Percentiles rank a stretch among this genome's conserved stretches.
Evolutionary conservation across 768 basidiomycete genomes (phyloP).

Genomic region (Lactarius vividus): DNA sequence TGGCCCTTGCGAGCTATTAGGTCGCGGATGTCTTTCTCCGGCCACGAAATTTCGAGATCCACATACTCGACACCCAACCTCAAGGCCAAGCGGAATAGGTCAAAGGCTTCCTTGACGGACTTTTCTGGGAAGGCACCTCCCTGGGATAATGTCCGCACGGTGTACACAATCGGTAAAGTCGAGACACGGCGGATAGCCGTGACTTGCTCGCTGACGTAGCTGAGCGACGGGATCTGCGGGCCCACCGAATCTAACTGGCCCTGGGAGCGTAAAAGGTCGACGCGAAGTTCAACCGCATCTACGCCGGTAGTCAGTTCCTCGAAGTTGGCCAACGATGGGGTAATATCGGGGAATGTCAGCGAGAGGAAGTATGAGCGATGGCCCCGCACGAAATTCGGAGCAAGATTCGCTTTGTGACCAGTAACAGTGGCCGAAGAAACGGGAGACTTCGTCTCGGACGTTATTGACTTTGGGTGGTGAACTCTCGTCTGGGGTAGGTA

Average conservation of each 20-base stretch:
- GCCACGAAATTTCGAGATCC: constrained; percentile 83
- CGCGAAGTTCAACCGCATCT: constrained; percentile 92
- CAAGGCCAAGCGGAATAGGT: constrained; percentile 74
- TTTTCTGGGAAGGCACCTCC: constrained; percentile 90
- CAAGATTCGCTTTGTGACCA: constrained; percentile 63
- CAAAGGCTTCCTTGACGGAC: constrained; percentile 65
- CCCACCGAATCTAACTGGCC: constrained; percentile 47
- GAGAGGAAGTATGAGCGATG: constrained; percentile 89
- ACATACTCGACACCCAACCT: constrained; percentile 88
- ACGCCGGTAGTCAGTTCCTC: constrained; percentile 77
- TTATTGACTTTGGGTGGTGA: constrained; percentile 33
- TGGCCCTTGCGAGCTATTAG: constrained; percentile 61
- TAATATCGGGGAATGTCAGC: constrained; percentile 88
- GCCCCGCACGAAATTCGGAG: constrained; percentile 49
- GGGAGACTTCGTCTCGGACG: constrained; percentile 58
- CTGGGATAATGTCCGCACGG: constrained; percentile 82
- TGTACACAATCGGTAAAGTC: constrained; percentile 86
- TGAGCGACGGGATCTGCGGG: constrained; percentile 57
- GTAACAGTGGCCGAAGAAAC: constrained; percentile 92
- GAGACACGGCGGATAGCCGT: constrained; percentile 73
- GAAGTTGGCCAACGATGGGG: constrained; percentile 61
- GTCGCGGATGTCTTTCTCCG: constrained; percentile 56
- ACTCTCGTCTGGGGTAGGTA: constrained; percentile 24
- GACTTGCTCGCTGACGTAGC: constrained; percentile 80
- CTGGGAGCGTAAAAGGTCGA: constrained; percentile 72